phyloP scores from a whole-genome alignment of 176 grass and related monocot genomes.

The Alloteropsis semialata region DNA sequence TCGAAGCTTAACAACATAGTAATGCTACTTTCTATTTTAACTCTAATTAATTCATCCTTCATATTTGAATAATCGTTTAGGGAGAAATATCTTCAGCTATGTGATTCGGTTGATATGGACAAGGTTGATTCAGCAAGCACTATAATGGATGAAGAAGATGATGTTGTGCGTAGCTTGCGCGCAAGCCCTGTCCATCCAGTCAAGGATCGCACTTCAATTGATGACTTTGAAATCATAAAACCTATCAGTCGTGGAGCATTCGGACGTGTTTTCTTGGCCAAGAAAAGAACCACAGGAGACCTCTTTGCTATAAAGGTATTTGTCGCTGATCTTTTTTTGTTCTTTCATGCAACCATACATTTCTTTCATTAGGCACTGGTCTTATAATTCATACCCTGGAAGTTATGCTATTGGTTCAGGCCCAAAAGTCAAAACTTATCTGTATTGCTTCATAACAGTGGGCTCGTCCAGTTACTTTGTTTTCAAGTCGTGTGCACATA shows the following conservation, averaged over 20 bases:
- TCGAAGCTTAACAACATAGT: slow-evolving; percentile 4
- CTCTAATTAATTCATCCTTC: slow-evolving; percentile 24
- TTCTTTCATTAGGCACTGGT: not conserved
- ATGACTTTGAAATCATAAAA: slow-evolving; percentile 99
- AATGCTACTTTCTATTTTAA: slow-evolving; percentile 24
- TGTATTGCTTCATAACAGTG: not conserved
- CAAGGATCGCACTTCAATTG: slow-evolving; percentile 97
- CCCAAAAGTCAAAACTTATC: not conserved
- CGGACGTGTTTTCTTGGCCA: slow-evolving; percentile 97
- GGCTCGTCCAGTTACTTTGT: slow-evolving; percentile 2
- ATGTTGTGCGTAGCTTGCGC: slow-evolving; percentile 89
- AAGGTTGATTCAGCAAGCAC: slow-evolving; percentile 87
- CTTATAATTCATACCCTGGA: not conserved
- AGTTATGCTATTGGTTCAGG: not conserved
- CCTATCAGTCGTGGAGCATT: slow-evolving; percentile 98
- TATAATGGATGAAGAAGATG: slow-evolving; percentile 98
- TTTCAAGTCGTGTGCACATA: not conserved
- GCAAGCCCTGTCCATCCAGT: slow-evolving; percentile 92
- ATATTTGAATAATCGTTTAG: slow-evolving; percentile 42
- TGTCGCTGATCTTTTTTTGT: not conserved
- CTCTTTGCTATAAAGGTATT: slow-evolving; percentile 99
- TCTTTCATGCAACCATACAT: not conserved
- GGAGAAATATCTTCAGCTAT: slow-evolving; percentile 98
- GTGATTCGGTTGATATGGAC: slow-evolving; percentile 90
- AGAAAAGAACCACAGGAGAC: slow-evolving; percentile 98